A percentile compares a stretch with the other conserved stretches of the same genome.
Evolutionary conservation across 2,329 filamentous ascomycete species (phyloP).

Genomic region (Aspergillus sojae): DNA sequence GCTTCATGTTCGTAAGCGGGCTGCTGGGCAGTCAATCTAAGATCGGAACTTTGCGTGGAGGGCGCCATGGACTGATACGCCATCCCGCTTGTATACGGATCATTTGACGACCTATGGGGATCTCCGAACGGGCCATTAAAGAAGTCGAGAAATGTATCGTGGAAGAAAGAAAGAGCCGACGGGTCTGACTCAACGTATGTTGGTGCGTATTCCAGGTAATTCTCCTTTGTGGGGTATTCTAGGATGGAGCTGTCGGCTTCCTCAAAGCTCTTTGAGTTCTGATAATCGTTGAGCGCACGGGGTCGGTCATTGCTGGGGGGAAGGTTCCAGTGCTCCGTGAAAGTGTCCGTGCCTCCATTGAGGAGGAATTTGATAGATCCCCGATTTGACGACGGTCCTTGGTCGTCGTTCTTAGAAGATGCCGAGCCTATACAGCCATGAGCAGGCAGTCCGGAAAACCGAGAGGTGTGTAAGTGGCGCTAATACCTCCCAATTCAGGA

Average conservation of each 20-base stretch:
- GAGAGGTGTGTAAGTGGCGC: too few relatives aligned
- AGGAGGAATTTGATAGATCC: constrained; percentile 52
- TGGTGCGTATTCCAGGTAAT: constrained; percentile 21
- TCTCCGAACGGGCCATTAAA: constrained; percentile 41
- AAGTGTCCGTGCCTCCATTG: constrained; percentile 50
- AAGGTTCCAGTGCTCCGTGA: constrained; percentile 49
- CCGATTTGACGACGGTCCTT: constrained; percentile 41
- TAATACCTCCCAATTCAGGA: constrained; percentile 23
- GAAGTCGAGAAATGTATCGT: constrained; percentile 41
- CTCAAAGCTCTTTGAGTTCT: constrained; percentile 33
- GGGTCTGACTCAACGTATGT: constrained; percentile 30
- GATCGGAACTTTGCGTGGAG: constrained; percentile 22
- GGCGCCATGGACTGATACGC: constrained; percentile 21
- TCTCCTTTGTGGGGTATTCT: constrained; percentile 20
- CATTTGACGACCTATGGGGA: constrained; percentile 25
- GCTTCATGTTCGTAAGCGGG: constrained; percentile 39
- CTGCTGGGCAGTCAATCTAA: constrained; percentile 24
- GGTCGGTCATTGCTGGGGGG: constrained; percentile 44
- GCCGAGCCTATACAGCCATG: constrained; percentile 16
- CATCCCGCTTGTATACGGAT: constrained; percentile 24
- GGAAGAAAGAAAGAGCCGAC: constrained; percentile 32
- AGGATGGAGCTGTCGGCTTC: constrained; percentile 24
- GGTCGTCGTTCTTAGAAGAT: constrained; percentile 30
- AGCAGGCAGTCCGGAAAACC: background rate
- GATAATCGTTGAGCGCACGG: constrained; percentile 37